Base-by-base conservation (phyloP, 2,329 filamentous ascomycete genomes). In the Mycogone perniciosa region DNA sequence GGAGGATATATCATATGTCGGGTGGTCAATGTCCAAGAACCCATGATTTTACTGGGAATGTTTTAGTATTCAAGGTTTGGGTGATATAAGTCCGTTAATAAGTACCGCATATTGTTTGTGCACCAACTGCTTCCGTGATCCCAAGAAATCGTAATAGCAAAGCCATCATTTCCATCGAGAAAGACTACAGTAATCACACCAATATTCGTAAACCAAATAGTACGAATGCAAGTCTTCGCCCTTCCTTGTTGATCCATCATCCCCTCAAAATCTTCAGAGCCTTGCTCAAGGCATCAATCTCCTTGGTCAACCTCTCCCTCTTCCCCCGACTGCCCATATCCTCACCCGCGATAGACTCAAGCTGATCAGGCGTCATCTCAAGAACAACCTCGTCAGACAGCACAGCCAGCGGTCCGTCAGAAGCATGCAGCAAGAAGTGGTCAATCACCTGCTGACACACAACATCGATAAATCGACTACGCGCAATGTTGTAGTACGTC, bases 401-500 rank as follows among this genome's bases (percentile, higher is more conserved):
- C 0, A 80, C 64, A 7, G 64, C 69, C 2, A 85, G 65, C 0
- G 82, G 82, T 5, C 76, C 76, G 0, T 70, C 55, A 0, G 71
- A 59, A 0, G 76, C 74, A 1, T 65, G 66, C 0, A 86, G 64
- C 0, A 88, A 69, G 52, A 72, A 71, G 58, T 81, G 66, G 40
- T 78, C 74, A 2, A 79, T 67, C 0, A 74, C 79, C 55, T 86
- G 83, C 54, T 76, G 74, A 58, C 73, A 81, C 2, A 89, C 63
- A 3, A 71, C 76, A 56, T 88, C 84, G 2, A 85, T 74, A 51
- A 88, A 85, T 0, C 82, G 75, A 58, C 79, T 78, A 9, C 70
- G 71, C 0, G 81, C 72, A 1, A 85, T 76, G 29, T 79, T 73
- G 67, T 88, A 87, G 63, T 84, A 88, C 2, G 76, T 71, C 30